These are phyloP conservation scores for Coniferiporia sulphurascens DNA, from an alignment of 1,284 basidiomycete genomes.

Conservation along the genomic window DNA sequence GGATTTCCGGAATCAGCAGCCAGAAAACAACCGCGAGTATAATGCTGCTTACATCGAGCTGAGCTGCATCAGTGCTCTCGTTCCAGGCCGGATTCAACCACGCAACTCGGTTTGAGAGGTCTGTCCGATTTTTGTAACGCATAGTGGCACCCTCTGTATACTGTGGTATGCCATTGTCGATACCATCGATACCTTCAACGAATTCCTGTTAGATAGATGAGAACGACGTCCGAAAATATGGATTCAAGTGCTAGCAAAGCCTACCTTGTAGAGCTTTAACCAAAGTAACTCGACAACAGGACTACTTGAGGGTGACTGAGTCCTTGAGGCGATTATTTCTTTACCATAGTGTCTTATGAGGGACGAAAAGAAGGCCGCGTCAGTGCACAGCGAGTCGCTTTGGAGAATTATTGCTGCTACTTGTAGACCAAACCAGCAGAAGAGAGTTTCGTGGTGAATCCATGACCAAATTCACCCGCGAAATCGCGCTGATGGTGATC, in stretches of 20 bases:
- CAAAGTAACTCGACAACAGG: conserved; percentile 71
- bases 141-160: conserved; percentile 60
- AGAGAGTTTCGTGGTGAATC: conserved; percentile 84
- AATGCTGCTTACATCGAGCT: conserved; percentile 59
- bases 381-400: conserved; percentile 5
- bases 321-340: conserved; percentile 73
- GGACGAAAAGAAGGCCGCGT: conserved; percentile 4
- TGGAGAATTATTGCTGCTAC: conserved; percentile 36
- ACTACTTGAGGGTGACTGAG: conserved; percentile 50
- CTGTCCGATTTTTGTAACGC: conserved; percentile 72
- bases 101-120: conserved; percentile 77
- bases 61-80: conserved; percentile 54
- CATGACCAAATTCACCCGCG: conserved; percentile 82
- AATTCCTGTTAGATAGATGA: conserved; percentile 57
- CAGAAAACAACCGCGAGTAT: neutral
- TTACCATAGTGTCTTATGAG: conserved; percentile 82
- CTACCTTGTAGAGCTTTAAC: conserved; percentile 84
- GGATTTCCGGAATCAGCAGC: conserved; percentile 18
- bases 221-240: neutral
- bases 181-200: conserved; percentile 92
- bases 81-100: conserved; percentile 93
- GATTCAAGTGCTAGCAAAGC: conserved; percentile 4
- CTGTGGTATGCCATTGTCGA: conserved; percentile 92
- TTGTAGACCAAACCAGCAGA: conserved; percentile 96
- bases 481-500: conserved; percentile 98